Percentiles rank a stretch among this genome's conserved stretches.
phyloP scores from a whole-genome alignment of 2,329 filamentous ascomycete genomes.

The Aspergillus fumigatiaffinis region DNA sequence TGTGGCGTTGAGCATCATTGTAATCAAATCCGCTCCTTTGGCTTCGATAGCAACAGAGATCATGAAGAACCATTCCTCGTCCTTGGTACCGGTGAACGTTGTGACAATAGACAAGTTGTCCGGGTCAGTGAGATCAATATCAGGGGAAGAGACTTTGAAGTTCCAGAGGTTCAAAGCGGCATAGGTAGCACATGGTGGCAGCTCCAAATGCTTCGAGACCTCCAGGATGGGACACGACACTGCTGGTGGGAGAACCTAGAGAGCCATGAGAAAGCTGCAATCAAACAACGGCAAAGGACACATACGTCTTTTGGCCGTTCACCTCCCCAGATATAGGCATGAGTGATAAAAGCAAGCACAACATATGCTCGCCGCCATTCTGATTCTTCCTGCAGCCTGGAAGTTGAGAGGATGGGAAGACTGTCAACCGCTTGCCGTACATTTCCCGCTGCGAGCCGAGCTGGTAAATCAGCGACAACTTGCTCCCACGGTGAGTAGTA shows the following conservation, averaged over 20 bases:
- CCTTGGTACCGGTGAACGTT: constrained; percentile 23
- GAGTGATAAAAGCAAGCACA: constrained; percentile 69
- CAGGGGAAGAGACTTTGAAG: constrained; percentile 20
- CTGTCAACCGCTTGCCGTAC: constrained; percentile 70
- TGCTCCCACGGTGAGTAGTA: constrained; percentile 93
- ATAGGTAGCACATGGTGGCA: constrained; percentile 43
- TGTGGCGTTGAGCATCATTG: constrained; percentile 40
- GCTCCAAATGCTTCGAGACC: constrained; percentile 33
- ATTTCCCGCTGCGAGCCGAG: constrained; percentile 69
- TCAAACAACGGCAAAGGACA: neutral
- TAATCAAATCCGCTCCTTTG: constrained; percentile 40
- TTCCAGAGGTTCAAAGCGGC: constrained; percentile 42
- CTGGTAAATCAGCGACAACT: constrained; percentile 71
- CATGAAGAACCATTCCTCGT: constrained; percentile 41
- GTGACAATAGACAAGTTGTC: constrained; percentile 18
- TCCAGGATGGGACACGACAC: constrained; percentile 35
- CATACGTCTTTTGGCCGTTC: constrained; percentile 63
- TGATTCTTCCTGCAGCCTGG: constrained; percentile 68
- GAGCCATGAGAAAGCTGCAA: constrained; percentile 1
- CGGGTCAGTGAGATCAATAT: constrained; percentile 26
- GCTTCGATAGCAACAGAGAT: constrained; percentile 48
- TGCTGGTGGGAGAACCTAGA: constrained; percentile 33
- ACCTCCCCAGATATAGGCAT: constrained; percentile 83
- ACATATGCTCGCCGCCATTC: constrained; percentile 86
- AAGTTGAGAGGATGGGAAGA: constrained; percentile 73